Base-by-base conservation (phyloP, 2,329 filamentous ascomycete species). In the Cadophora gregata region DNA sequence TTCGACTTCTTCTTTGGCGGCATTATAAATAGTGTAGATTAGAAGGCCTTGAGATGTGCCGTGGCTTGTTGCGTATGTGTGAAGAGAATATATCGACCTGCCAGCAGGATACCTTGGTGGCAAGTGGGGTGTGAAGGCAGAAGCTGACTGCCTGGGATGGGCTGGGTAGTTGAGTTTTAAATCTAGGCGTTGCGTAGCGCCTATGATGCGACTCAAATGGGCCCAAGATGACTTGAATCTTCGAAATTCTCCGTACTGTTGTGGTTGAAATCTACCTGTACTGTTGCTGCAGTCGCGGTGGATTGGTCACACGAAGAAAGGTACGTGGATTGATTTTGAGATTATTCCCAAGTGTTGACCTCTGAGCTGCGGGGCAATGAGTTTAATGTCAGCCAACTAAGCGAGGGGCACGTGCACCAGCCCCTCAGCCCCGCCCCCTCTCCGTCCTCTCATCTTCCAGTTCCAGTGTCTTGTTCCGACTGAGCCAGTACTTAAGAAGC, bases 1-100 rank as follows among this genome's bases (percentile, higher is more conserved):
- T 90, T 91, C 79, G 90, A 91, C 87, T 97, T 97, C 86, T 96
- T 96, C 84, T 97, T 97, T 70, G 94, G 94, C 77, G 94, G 83
- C 95, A 97, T 98, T 48, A 25, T 63, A 51, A 38, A 45, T 42
- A 16, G 27, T 10, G 33, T 45, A 29, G 19, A n/a, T 21, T 19
- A 12, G 27, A 21, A 16, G 24, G 24, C 12, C 42, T 48, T 24
- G 25, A 19, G 27, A 6, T 5, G 16, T 47, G 16, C n/a, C 21
- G 24, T 53, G 10, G 25, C 5, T 24, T 24, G 38, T n/a, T 3
- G 36, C 7, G 24, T 21, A 10, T 29, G 19, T 47, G 6, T 16
- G 12, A 48, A 5, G 16, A 38, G 5, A 60, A 12, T 60, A 16
- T 47, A 21, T 16, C n/a, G 42, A 51, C 42, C 47, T 61, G 58